These are phyloP conservation scores for Balamuthia mandrillaris DNA, from an alignment of 208 protist genomes.

Conservation along the genomic window DNA sequence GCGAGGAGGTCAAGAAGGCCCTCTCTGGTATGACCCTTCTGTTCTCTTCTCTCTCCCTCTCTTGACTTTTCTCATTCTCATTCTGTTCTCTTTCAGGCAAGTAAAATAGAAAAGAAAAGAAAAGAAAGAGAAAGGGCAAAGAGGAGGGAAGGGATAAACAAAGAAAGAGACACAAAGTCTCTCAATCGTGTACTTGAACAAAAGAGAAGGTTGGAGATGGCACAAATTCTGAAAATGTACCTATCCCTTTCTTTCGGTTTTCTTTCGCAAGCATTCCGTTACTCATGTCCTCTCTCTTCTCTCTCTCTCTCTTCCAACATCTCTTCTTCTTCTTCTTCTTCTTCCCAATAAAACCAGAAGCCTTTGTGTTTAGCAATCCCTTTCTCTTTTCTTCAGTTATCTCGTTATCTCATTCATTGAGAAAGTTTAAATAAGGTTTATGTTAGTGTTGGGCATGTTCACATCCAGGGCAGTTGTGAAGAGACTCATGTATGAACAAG, in stretches of 20 bases:
- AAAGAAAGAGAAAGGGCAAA: neutral
- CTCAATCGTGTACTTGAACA: neutral
- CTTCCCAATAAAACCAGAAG: neutral
- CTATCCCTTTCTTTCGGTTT: too few relatives aligned
- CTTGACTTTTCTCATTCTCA: neutral
- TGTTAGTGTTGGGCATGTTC: too few relatives aligned
- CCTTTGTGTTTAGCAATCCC: too few relatives aligned
- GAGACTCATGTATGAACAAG: constrained; percentile 70
- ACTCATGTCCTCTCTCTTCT: neutral
- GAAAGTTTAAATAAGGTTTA: too few relatives aligned
- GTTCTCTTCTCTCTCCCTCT: neutral
- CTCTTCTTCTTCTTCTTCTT: neutral
- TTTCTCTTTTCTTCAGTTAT: too few relatives aligned
- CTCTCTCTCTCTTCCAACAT: neutral
- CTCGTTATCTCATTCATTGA: too few relatives aligned
- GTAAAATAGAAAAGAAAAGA: neutral
- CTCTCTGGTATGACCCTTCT: neutral
- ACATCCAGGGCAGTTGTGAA: constrained; percentile 80
- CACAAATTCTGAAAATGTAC: too few relatives aligned
- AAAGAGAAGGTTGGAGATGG: neutral
- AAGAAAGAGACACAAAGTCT: too few relatives aligned
- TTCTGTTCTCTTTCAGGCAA: neutral
- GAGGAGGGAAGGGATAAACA: neutral
- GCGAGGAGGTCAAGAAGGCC: constrained; percentile 38
- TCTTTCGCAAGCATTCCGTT: too few relatives aligned